These are phyloP conservation scores for Helenozyma baotianmanensis DNA, from an alignment of 805 yeast species.

Conservation along the genomic window DNA sequence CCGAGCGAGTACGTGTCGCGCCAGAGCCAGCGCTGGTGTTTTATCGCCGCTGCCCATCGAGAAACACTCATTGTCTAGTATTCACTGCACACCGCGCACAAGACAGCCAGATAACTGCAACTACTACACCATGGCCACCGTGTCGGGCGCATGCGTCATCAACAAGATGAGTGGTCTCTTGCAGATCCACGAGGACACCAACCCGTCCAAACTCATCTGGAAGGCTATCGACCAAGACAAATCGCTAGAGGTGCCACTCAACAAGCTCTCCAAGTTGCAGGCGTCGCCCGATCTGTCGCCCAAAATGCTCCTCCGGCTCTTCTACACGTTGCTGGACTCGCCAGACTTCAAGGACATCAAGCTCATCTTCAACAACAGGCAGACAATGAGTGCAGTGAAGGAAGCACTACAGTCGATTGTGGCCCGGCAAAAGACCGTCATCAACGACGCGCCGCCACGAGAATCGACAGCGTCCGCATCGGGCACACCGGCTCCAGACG, in stretches of 20 bases:
- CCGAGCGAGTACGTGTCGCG: constrained; percentile 10
- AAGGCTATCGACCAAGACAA: constrained; percentile 47
- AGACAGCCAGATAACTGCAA: too few relatives aligned
- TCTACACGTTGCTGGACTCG: constrained; percentile 37
- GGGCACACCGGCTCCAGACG: constrained; percentile 10
- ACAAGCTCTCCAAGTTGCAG: constrained; percentile 44
- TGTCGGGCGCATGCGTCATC: constrained; percentile 51
- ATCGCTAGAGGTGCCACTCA: constrained; percentile 31
- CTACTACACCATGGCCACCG: constrained; percentile 18
- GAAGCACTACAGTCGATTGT: constrained; percentile 62
- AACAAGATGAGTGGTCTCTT: constrained; percentile 55
- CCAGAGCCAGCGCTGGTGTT: constrained; percentile 8
- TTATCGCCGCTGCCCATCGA: background rate
- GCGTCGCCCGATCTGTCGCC: constrained; percentile 67
- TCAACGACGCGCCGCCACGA: constrained; percentile 27
- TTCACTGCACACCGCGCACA: too few relatives aligned
- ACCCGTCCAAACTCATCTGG: constrained; percentile 57
- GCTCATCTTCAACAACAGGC: constrained; percentile 66
- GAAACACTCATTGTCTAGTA: background rate
- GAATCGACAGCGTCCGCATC: constrained; percentile 1
- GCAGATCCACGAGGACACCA: constrained; percentile 49
- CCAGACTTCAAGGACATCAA: constrained; percentile 27
- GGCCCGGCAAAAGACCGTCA: constrained; percentile 57
- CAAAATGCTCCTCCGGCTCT: constrained; percentile 60
- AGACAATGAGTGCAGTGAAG: constrained; percentile 72